Base-by-base conservation (phyloP, 805 yeast genomes). In the Trichomonascus vanleenenianus region DNA sequence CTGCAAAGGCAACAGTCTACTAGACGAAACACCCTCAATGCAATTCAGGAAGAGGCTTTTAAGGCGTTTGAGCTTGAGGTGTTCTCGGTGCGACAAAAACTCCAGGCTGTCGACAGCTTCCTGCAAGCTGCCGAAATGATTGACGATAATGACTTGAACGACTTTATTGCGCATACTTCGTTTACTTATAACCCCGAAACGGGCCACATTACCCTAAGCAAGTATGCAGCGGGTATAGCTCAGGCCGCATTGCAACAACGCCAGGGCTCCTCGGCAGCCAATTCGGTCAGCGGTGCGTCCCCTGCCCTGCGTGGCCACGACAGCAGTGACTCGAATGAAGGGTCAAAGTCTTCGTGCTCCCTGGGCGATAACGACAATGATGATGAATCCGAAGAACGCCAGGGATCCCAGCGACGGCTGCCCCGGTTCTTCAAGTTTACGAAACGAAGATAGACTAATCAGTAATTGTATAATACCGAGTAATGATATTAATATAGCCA, bases 131-230 rank as follows among this genome's bases (percentile, higher is more conserved):
- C 41, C 4, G 41, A 39, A 14, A 32, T 30, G 15, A 18, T 42
- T 9, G 40, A 34, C 20, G 19, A 25, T 20, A 27, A 36, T 8
- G 40, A 42, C 11, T 2, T 43, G n/a, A 40, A 43, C 7, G 36
- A 27, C 16, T 30, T 20, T 12, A 27, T 37, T 18, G 16, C 40
- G 20, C 19, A 37, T 18, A 43, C 45, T 4, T 15, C 16, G n/a
- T 15, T 43, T 18, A 37, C 35, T 10, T 43, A 14, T 25, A 43
- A 43, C 30, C 25, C 41, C 5, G 45, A 43, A n/a, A 43, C 40
- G 7, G 39, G 33, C 5, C 40, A 35, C 27, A 43, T 43, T 19
- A 43, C 45, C n/a, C 36, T 35, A 2, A 27, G 36, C 10, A 34
- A 36, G 25, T 37, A 43, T 20, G 40, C 41, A 6, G 20, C n/a